Evolutionary conservation across 2,329 filamentous ascomycete species (phyloP), one percentile per base, ranked within the genome.

Genomic region (Microsporum ferrugineum): DNA sequence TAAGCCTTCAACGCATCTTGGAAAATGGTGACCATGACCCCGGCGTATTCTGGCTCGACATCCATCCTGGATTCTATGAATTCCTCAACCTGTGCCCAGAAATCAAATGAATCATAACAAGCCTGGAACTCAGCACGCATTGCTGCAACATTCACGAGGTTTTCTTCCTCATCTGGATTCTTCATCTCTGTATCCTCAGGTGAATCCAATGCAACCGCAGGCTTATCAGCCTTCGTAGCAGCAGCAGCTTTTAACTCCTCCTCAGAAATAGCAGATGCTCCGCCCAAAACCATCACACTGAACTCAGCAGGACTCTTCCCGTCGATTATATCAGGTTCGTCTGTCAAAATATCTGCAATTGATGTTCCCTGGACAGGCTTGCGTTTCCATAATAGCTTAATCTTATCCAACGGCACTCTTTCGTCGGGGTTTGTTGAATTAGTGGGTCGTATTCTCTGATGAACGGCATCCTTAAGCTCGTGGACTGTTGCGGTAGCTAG

Each of bases 201-300:
- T 8, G 33, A 2, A 5, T 6, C 59, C 8, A 23, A 6, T 36
- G 17, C 39, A n/a, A 43, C 29, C n/a, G 12, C 12, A 36, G 49
- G 49, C 14, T 36, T n/a, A 36, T 29, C n/a, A 2, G 31, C 14
- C 31, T 34, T 36, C 8, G 53, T 76, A 10, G 77, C 76, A 27
- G 68, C 62, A 63, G 65, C 67, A 8, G 69, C 68, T 43, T 68
- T 66, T 0, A 74, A 68, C 17, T 58, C 64, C 60, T 62, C 63
- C 57, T 53, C 56, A 14, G 61, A 51, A 1, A 77, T 67, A n/a
- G 74, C 72, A 29, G 76, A 75, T 27, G 80, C 83, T 12, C 89
- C 91, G 2, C 88, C 88, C 71, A 96, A 84, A 23, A 96, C 81
- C 91, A 97, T 97, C 60, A 96, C 82, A 1, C 84, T 84, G 64